A percentile compares a stretch with the other conserved stretches of the same genome.
phyloP scores from a whole-genome alignment of 208 protist species.

The Leishmania major region DNA sequence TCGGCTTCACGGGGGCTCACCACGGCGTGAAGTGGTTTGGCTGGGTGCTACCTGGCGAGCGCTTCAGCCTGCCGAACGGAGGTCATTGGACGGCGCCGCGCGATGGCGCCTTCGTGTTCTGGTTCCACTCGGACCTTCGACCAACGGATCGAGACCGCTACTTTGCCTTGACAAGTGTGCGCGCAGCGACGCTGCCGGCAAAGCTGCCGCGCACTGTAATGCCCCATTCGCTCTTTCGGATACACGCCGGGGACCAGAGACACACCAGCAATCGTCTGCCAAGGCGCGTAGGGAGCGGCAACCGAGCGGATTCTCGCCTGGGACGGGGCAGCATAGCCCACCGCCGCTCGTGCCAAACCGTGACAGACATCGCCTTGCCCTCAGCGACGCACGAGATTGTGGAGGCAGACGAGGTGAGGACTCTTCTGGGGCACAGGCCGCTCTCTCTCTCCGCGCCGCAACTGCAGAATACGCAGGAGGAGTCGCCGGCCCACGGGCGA shows the following conservation, averaged over 20 bases:
- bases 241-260: constrained; percentile 32
- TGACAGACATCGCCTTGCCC: constrained; percentile 27
- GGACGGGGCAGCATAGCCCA: constrained; percentile 6
- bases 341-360: constrained; percentile 30
- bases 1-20: constrained; percentile 51
- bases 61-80: constrained; percentile 55
- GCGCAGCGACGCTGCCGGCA: constrained; percentile 46
- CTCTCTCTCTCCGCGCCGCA: neutral
- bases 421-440: neutral
- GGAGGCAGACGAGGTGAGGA: constrained; percentile 15
- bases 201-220: constrained; percentile 48
- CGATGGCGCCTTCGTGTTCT: constrained; percentile 83
- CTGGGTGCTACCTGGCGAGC: constrained; percentile 77
- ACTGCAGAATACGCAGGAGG: neutral
- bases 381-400: constrained; percentile 28
- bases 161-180: constrained; percentile 62
- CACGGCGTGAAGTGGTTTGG: constrained; percentile 61
- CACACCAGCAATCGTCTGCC: constrained; percentile 7
- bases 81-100: constrained; percentile 45
- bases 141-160: constrained; percentile 78
- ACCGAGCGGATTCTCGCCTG: neutral
- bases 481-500: neutral
- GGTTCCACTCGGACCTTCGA: constrained; percentile 64
- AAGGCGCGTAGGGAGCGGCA: constrained; percentile 12
- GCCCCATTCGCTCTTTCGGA: constrained; percentile 61